Evolutionary conservation across 352 stramenopile species (phyloP).

Genomic region (Globisporangium nagaii): DNA sequence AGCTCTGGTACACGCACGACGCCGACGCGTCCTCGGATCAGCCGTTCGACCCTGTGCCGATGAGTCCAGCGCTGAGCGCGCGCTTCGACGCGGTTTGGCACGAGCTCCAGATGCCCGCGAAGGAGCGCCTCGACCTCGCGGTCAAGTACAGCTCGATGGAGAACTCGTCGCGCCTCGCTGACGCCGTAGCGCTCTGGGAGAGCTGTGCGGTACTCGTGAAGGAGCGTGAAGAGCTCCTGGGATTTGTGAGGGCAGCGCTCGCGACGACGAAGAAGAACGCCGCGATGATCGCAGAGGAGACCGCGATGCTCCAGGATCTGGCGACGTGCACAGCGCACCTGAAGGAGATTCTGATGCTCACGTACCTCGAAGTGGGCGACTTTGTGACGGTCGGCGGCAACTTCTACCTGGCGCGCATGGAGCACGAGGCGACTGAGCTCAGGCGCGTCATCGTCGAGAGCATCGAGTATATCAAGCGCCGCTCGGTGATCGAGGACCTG

Average conservation of each 20-base stretch:
- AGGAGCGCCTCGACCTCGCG: conserved; percentile 57
- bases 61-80: conserved; percentile 48
- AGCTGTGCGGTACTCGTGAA: conserved; percentile 35
- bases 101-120: conserved; percentile 51
- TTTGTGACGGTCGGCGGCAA: conserved; percentile 58
- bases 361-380: conserved; percentile 70
- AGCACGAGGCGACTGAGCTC: conserved; percentile 47
- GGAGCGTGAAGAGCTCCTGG: conserved; percentile 56
- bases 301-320: conserved; percentile 44
- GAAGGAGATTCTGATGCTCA: conserved; percentile 55
- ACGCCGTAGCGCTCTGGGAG: conserved; percentile 67
- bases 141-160: conserved; percentile 73
- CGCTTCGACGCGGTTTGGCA: conserved; percentile 69
- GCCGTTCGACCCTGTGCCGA: conserved; percentile 54
- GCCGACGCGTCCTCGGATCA: conserved; percentile 28
- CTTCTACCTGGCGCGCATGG: conserved; percentile 68
- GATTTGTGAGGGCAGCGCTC: conserved; percentile 20
- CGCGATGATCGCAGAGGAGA: conserved; percentile 32
- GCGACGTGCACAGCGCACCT: conserved; percentile 20
- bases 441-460: conserved; percentile 28
- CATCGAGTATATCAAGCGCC: conserved; percentile 22
- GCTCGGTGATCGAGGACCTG: not conserved
- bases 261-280: conserved; percentile 18
- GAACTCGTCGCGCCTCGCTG: conserved; percentile 42
- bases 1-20: conserved; percentile 54